Evolutionary conservation across 1,139 yeast genomes (phyloP).

Genomic region (Taiozyma sp.): DNA sequence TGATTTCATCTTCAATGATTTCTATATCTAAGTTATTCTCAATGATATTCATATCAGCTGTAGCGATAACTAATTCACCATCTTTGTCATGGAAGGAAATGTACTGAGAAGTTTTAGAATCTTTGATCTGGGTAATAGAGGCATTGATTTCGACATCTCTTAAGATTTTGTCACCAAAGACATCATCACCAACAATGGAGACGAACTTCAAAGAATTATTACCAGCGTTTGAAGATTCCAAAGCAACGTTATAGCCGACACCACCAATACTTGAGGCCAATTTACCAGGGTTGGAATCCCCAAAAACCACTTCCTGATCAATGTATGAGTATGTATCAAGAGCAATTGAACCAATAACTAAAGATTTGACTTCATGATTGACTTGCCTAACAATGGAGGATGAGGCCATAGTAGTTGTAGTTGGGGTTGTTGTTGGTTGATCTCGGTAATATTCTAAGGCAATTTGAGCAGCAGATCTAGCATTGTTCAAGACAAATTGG

Average conservation of each 20-base stretch:
- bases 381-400: background rate
- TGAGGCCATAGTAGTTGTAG: background rate
- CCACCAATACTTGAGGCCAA: conserved; percentile 67
- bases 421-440: background rate
- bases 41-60: conserved; percentile 78
- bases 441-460: conserved; percentile 39
- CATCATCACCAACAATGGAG: conserved; percentile 58
- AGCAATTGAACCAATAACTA: conserved; percentile 75
- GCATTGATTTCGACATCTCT: conserved; percentile 31
- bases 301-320: conserved; percentile 26
- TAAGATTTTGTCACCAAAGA: conserved; percentile 42
- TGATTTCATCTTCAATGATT: conserved; percentile 36
- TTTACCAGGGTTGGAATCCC: conserved; percentile 74
- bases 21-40: conserved; percentile 41
- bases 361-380: conserved; percentile 23
- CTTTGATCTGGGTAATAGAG: conserved; percentile 20
- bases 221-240: conserved; percentile 37
- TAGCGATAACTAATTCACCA: conserved; percentile 70
- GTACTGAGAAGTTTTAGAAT: conserved; percentile 58
- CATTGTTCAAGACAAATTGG: conserved; percentile 75
- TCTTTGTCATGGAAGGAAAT: conserved; percentile 55
- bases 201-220: conserved; percentile 40
- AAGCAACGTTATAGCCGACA: conserved; percentile 74
- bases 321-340: conserved; percentile 60
- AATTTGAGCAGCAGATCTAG: conserved; percentile 60